Conservation (phyloP, 331 rosid species). For the Spiraea crenata region DNA sequence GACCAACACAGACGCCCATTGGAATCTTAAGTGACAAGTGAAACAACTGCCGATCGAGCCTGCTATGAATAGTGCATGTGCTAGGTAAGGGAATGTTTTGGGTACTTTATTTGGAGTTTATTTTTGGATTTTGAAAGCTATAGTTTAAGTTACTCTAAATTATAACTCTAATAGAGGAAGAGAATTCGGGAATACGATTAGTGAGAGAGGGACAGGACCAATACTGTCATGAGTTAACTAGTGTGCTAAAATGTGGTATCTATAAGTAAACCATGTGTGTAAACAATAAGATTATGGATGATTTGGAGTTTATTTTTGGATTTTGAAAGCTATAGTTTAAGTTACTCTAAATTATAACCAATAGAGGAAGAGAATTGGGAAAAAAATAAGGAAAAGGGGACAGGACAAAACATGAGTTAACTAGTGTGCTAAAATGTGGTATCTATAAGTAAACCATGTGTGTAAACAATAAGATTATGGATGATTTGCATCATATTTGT, state of each 20-base stretch:
- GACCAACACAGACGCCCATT: not conserved
- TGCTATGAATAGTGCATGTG: conserved; percentile 16
- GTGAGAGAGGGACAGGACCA: no score
- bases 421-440: not conserved
- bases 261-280: not conserved
- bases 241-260: not conserved
- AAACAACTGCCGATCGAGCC: conserved; percentile 13
- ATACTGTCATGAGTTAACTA: not conserved
- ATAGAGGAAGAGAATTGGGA: no score
- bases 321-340: no score
- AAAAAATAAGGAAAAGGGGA: no score
- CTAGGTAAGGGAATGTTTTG: conserved; percentile 5
- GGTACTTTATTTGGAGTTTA: conserved; percentile 9
- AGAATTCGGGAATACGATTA: no score
- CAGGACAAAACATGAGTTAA: no score
- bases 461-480: not conserved
- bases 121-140: not conserved
- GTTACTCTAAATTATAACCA: no score
- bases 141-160: no score
- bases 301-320: conserved; percentile 5
- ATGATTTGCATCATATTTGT: conserved; percentile 13
- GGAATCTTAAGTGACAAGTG: conserved; percentile 25
- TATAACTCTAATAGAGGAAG: no score
- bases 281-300: not conserved
- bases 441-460: not conserved